Conservation (phyloP, 2,329 filamentous ascomycete genomes). For the Beauveria bassiana region DNA sequence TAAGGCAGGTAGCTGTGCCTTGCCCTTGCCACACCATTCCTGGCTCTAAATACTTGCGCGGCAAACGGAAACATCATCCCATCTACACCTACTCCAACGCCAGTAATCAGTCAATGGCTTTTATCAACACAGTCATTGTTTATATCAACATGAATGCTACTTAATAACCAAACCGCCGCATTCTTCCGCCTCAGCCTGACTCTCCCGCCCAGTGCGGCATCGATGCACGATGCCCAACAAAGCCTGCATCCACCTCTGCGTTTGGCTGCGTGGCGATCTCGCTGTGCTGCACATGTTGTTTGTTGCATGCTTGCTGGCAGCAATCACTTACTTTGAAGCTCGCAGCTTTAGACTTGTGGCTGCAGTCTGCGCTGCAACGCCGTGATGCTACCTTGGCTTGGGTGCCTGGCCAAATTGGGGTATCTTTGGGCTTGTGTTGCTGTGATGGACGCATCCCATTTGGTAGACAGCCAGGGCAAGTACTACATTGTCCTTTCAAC, state of each 20-base stretch:
- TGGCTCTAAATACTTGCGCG: not conserved
- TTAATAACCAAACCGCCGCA: not conserved
- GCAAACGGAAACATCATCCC: not conserved
- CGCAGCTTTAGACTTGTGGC: conserved; percentile 3
- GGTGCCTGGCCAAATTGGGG: not conserved
- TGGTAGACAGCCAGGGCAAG: not conserved
- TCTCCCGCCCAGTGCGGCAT: conserved; percentile 5
- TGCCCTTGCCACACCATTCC: not conserved
- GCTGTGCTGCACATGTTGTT: not conserved
- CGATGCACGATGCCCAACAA: conserved; percentile 7
- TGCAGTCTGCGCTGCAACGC: conserved; percentile 1
- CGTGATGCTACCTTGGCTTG: conserved; percentile 1
- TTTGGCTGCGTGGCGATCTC: conserved; percentile 6
- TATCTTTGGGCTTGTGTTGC: not conserved
- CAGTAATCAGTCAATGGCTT: not conserved
- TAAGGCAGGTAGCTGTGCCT: not conserved
- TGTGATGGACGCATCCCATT: not conserved
- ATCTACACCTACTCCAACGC: not conserved
- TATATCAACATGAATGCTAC: not conserved
- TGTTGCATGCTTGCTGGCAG: conserved; percentile 1
- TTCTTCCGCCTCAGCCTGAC: not conserved
- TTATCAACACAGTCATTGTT: not conserved
- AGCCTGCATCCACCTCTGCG: not conserved
- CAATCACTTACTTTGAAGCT: not conserved
- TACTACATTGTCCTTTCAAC: not conserved